Conservation (phyloP, 495 filamentous ascomycete species). For the Schizothecium vesticola region DNA sequence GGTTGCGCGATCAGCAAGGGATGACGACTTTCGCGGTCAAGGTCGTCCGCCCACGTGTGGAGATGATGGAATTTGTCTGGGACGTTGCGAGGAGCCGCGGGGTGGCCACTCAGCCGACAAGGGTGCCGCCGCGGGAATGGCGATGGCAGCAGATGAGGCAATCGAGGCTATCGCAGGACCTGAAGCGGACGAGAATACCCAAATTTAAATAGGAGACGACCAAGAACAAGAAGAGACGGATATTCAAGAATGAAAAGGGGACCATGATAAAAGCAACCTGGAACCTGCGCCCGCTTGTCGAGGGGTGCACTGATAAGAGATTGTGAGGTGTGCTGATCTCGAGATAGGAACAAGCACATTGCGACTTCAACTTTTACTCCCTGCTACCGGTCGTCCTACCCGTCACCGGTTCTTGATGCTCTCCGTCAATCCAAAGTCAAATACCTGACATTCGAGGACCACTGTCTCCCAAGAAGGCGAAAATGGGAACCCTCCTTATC, state of each 20-base stretch:
- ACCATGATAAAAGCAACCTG: not conserved
- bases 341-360: conserved; percentile 3
- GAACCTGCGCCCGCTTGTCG: conserved; percentile 1
- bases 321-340: conserved; percentile 11
- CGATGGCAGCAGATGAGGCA: conserved; percentile 17
- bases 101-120: not conserved
- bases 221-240: not conserved
- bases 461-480: not conserved
- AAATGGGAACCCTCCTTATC: not conserved
- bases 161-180: not conserved
- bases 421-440: not conserved
- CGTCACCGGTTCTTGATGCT: not conserved
- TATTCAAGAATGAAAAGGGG: not conserved
- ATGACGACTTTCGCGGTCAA: conserved; percentile 9
- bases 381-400: not conserved
- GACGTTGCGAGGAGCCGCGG: not conserved
- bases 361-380: not conserved
- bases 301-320: conserved; percentile 16
- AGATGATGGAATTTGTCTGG: conserved; percentile 12
- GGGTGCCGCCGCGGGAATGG: not conserved
- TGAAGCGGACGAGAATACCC: not conserved
- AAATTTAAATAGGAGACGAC: not conserved
- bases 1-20: not conserved
- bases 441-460: not conserved
- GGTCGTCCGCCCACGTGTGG: conserved; percentile 17